Percentiles rank a stretch among this genome's conserved stretches.
Conservation (phyloP, 106 monocot genomes). For the Allium sativum region DNA sequence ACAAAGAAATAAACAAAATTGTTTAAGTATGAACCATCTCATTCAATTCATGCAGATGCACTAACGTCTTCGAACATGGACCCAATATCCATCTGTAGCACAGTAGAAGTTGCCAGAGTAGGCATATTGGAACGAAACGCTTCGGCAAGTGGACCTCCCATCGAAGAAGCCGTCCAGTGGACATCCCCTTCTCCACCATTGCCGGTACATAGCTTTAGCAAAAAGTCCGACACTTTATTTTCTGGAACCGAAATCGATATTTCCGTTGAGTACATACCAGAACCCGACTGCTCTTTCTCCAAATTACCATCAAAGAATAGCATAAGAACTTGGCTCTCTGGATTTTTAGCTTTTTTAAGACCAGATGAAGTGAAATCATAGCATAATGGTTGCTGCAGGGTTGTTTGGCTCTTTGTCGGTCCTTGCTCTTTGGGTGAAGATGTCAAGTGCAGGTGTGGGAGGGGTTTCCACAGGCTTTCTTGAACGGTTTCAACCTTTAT, state of each 20-base stretch:
- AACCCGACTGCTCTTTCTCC: too few relatives aligned
- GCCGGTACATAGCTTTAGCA: slow-evolving; percentile 24
- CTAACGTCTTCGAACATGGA: slow-evolving; percentile 23
- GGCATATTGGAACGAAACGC: slow-evolving; percentile 20
- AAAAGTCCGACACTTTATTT: slow-evolving; percentile 9
- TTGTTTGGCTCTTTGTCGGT: too few relatives aligned
- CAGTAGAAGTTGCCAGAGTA: slow-evolving; percentile 15
- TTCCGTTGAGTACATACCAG: too few relatives aligned
- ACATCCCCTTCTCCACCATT: background rate
- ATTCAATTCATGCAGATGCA: background rate
- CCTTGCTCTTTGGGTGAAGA: background rate
- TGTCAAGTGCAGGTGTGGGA: background rate
- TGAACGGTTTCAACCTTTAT: slow-evolving; percentile 47
- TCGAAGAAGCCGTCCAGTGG: slow-evolving; percentile 13
- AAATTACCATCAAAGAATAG: background rate
- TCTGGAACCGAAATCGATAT: too few relatives aligned
- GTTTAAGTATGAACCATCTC: too few relatives aligned
- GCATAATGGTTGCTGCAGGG: background rate
- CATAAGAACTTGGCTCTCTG: background rate
- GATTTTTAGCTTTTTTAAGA: background rate
- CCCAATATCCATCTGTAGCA: slow-evolving; percentile 17
- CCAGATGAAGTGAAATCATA: background rate
- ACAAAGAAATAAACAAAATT: too few relatives aligned
- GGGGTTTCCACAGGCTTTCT: slow-evolving; percentile 51
- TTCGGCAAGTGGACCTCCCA: slow-evolving; percentile 33